Evolutionary conservation across 2,329 filamentous ascomycete species (phyloP), one percentile per base, ranked within the genome.

Genomic region (Pestalotiopsis sp.): DNA sequence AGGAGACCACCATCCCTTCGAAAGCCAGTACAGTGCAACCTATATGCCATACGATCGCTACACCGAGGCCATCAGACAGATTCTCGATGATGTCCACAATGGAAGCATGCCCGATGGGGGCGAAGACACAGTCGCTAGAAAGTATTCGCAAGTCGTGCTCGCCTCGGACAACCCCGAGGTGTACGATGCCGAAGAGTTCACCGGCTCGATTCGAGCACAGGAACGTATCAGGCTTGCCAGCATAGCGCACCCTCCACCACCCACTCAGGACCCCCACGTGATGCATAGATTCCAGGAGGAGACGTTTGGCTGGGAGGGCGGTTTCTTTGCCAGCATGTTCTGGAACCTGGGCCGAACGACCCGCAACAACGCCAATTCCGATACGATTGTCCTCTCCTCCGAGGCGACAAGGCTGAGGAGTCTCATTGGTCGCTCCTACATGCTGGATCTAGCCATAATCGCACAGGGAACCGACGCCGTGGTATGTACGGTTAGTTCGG

Each of bases 141-240:
- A 78, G 17, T 79, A 80, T 25, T 82, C 84, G 27, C 79, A 93
- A 52, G 78, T 88, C 5, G 77, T 97, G 1, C 77, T 97, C 31
- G 93, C 94, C 4, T 95, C 93, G 0, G 94, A 97, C 77, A 94
- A 97, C 76, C 93, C 94, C 0, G 88, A 90, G 67, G 89, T 96
- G 27, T 92, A 93, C 75, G 84, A 88, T 25, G 84, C 89, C 12
- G 82, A 87, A 1, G 92, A 94, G 74, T 86, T 95, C 68, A 80
- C 80, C 1, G 78, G 79, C 20, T 84, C 87, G 0, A 74, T 86
- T 5, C 87, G 89, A 4, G 93, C 93, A 0, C 94, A 97, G 78
- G 89, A 92, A 74, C 89, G 89, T 69, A 95, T 97, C 77, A 88
- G 90, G 25, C 86, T 97, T 6, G 92, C 93, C 9, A 90, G 89